Base-by-base conservation (phyloP, 352 stramenopile genomes). In the Globisporangium cystogenes region DNA sequence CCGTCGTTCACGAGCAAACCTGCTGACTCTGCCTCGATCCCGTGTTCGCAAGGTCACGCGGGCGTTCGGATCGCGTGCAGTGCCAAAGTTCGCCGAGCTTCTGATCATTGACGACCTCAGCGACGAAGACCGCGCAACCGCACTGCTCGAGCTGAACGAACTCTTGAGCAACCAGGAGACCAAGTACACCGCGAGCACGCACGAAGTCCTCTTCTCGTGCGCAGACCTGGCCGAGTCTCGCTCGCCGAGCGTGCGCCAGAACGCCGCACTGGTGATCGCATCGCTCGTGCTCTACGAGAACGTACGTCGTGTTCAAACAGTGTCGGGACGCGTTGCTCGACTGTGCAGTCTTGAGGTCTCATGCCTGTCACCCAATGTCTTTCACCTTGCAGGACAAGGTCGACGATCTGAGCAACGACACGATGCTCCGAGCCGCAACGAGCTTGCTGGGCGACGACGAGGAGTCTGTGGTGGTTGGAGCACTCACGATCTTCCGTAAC, bases 61-160 rank as follows among this genome's bases (percentile, higher is more conserved):
- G 23, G 75, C 78, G n/a, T 89, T 85, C 33, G 75, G 75, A 18
- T 47, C 64, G 10, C 61, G 68, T 41, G 70, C 66, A 6, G 63
- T 87, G 27, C 55, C 69, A 4, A 89, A 89, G 55, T 89, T 83
- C 55, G 71, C 68, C 0, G 71, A 85, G 57, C 51, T 89, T 24
- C 55, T 89, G 14, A 55, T 64, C 18, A 72, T 76, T 50, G 75
- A 87, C 48, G 71, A 86, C 18, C 60, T 89, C 21, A 23, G 58
- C 4, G 63, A 89, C 37, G 72, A 86, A 53, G 69, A 83, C 44
- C 71, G 75, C 18, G 76, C 64, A 16, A 55, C 57, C 5, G 73
- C 75, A 10, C 70, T 89, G 41, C 51, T 55, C 12, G 72, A 87
- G 45, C 57, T 86, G 16, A 52, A 66, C 21, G 73, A 84, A 29